Percentiles rank a stretch among this genome's conserved stretches.
Conservation (phyloP, 148 eudicot genomes). For the Amaranthus hypochondriacus region DNA sequence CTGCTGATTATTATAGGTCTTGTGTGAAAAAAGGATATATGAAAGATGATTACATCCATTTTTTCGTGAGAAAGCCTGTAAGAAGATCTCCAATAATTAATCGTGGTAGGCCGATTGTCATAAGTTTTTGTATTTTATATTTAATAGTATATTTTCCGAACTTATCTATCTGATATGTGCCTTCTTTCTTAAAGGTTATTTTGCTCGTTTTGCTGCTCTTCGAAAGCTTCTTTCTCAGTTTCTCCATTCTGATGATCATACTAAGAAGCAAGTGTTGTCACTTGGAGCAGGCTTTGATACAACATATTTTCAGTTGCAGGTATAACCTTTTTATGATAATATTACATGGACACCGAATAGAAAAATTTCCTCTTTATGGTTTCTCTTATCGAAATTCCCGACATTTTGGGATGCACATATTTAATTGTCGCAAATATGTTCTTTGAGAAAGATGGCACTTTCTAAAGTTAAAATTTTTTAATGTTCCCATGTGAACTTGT, state of each 20-base stretch:
- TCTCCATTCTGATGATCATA: constrained; percentile 47
- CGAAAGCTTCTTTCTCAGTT: constrained; percentile 80
- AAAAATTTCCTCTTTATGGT: neutral
- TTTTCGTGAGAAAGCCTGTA: constrained; percentile 87
- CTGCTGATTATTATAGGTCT: constrained; percentile 45
- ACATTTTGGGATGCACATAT: neutral
- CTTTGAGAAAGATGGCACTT: neutral
- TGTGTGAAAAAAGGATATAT: constrained; percentile 97
- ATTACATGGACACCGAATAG: neutral
- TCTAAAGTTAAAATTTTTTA: neutral
- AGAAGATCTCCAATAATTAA: constrained; percentile 98
- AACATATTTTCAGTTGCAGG: constrained; percentile 94
- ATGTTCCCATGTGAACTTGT: neutral
- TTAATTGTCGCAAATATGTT: neutral
- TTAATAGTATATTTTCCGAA: neutral
- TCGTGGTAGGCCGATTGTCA: constrained; percentile 55
- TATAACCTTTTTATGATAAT: constrained; percentile 13
- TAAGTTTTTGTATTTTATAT: neutral
- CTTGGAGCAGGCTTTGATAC: constrained; percentile 99
- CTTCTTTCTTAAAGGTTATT: constrained; percentile 57
- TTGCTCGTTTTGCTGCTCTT: constrained; percentile 89
- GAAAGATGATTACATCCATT: constrained; percentile 81
- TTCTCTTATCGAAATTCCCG: neutral
- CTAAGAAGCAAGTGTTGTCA: constrained; percentile 85
- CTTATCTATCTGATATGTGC: neutral